Conservation (phyloP, 1,284 basidiomycete genomes). For the Malassezia cuniculi region DNA sequence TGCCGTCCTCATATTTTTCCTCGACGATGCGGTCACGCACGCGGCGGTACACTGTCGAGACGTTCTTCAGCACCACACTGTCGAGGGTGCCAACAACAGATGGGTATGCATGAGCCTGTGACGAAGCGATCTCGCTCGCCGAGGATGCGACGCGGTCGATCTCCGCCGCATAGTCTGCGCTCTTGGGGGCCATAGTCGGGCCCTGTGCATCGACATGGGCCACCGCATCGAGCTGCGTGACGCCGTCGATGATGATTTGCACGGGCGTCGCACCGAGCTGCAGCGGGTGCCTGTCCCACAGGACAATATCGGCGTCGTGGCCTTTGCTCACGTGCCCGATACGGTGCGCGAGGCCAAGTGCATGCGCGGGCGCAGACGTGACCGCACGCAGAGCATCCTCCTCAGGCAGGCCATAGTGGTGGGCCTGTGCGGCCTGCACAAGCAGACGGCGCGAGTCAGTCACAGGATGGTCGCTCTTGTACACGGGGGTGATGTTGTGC, state of each 20-base stretch:
- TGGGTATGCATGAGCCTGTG: conserved; percentile 24
- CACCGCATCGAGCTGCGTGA: conserved; percentile 43
- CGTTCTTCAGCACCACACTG: conserved; percentile 23
- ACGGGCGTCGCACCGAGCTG: conserved; percentile 50
- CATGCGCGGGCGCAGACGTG: conserved; percentile 62
- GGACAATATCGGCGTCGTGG: conserved; percentile 57
- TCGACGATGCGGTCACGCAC: not conserved
- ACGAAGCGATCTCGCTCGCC: conserved; percentile 18
- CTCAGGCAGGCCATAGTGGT: conserved; percentile 54
- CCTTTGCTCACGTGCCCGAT: conserved; percentile 62
- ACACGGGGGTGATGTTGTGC: conserved; percentile 59
- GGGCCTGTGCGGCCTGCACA: conserved; percentile 74
- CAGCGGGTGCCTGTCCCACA: conserved; percentile 79
- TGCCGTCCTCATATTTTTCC: not conserved
- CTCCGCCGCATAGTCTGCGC: conserved; percentile 19
- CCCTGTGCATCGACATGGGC: not conserved
- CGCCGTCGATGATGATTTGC: conserved; percentile 55
- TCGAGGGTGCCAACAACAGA: conserved; percentile 5
- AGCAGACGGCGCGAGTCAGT: conserved; percentile 65
- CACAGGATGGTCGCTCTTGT: conserved; percentile 58
- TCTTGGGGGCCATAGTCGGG: not conserved
- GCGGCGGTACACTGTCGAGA: conserved; percentile 14
- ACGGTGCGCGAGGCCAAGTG: conserved; percentile 66
- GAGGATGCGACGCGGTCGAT: conserved; percentile 18
- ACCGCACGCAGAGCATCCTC: conserved; percentile 58